These are phyloP conservation scores for Malus hybrid DNA, from an alignment of 331 rosid species.

Conservation along the genomic window DNA sequence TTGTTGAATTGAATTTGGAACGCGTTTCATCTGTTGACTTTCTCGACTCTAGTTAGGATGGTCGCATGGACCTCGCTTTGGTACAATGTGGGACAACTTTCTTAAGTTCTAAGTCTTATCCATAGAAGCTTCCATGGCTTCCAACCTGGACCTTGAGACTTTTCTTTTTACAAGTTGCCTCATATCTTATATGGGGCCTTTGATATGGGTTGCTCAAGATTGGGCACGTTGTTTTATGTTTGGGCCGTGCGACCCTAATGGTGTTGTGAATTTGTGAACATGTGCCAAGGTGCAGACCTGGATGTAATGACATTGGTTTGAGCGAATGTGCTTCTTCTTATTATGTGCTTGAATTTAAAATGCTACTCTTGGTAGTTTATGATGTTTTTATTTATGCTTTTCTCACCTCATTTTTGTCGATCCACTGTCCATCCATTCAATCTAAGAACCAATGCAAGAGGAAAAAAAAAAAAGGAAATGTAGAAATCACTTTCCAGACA, in stretches of 20 bases:
- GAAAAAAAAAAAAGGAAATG: no score
- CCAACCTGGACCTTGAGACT: no score
- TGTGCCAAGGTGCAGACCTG: neutral
- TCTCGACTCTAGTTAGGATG: neutral
- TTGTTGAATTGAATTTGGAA: no score
- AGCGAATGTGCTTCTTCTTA: fast-evolving
- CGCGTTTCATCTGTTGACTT: no score
- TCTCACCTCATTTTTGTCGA: no score
- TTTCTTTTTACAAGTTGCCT: neutral
- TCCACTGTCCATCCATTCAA: no score
- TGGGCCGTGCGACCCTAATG: neutral
- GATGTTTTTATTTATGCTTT: no score
- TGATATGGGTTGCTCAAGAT: neutral
- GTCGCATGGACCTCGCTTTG: neutral
- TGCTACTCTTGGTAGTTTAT: neutral
- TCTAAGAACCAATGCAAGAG: no score
- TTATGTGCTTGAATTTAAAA: neutral
- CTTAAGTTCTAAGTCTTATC: no score
- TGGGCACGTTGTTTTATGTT: neutral
- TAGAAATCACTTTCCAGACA: no score
- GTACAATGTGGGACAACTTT: no score
- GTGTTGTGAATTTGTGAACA: neutral
- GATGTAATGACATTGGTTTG: neutral
- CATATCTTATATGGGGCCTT: neutral
- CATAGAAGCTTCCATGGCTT: no score